phyloP scores from a whole-genome alignment of 2,329 filamentous ascomycete species.

The Colletotrichum kahawae region DNA sequence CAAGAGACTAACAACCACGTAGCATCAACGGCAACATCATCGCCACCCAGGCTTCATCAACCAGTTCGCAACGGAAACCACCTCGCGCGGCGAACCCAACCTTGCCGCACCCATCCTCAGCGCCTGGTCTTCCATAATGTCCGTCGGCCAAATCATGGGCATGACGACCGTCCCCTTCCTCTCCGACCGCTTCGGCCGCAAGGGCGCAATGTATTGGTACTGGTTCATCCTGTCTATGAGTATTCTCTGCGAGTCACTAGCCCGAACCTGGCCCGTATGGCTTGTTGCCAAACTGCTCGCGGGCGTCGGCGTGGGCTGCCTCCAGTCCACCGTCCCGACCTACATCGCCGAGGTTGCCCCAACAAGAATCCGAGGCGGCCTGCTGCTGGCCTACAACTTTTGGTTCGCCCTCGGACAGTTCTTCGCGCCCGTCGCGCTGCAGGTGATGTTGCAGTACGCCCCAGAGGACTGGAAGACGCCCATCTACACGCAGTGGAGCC shows the following conservation, averaged over 20 bases:
- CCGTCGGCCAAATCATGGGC: conserved; percentile 43
- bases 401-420: conserved; percentile 51
- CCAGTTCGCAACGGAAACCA: conserved; percentile 34
- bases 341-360: conserved; percentile 48
- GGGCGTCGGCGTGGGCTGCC: conserved; percentile 45
- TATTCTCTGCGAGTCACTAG: conserved; percentile 40
- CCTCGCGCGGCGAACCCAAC: conserved; percentile 29
- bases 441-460: conserved; percentile 33
- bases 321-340: conserved; percentile 44
- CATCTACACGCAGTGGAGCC: conserved; percentile 50
- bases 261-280: conserved; percentile 43
- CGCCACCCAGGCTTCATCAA: conserved; percentile 40
- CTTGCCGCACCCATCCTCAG: conserved; percentile 39
- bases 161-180: conserved; percentile 33
- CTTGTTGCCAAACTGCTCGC: conserved; percentile 37
- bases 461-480: conserved; percentile 40
- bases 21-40: conserved; percentile 41
- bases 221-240: conserved; percentile 38
- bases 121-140: conserved; percentile 43
- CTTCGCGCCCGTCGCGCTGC: conserved; percentile 44
- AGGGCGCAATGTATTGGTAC: conserved; percentile 33
- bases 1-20: neutral
- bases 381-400: conserved; percentile 45
- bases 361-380: conserved; percentile 41
- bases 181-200: conserved; percentile 34